Percentiles rank a stretch among this genome's conserved stretches.
Evolutionary conservation across 352 stramenopile genomes (phyloP).

Genomic region (Pythium scleroteichum): DNA sequence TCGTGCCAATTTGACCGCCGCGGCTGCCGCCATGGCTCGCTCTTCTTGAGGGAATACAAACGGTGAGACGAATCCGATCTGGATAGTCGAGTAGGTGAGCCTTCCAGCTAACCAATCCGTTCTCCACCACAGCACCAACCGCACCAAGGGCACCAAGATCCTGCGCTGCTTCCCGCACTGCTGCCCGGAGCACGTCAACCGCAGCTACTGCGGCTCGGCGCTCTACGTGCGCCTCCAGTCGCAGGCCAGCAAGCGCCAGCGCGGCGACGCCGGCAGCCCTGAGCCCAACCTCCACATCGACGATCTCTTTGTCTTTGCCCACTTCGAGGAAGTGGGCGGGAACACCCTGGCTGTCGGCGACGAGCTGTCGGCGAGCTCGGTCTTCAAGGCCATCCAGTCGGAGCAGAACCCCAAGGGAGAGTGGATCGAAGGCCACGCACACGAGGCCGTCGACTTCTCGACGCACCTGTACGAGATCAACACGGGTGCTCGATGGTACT

Average conservation of each 20-base stretch:
- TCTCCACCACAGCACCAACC: constrained; percentile 38
- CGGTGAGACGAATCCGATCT: constrained; percentile 34
- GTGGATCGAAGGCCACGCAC: constrained; percentile 53
- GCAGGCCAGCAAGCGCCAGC: constrained; percentile 1
- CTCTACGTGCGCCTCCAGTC: constrained; percentile 43
- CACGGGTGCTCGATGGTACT: constrained; percentile 58
- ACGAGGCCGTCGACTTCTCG: constrained; percentile 16
- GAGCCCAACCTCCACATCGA: constrained; percentile 7
- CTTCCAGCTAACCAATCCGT: neutral
- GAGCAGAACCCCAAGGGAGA: constrained; percentile 63
- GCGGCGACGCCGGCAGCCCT: neutral
- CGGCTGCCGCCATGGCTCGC: constrained; percentile 37
- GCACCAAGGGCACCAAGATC: constrained; percentile 63
- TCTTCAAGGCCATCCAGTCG: constrained; percentile 49
- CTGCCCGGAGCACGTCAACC: constrained; percentile 61
- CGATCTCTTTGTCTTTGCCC: constrained; percentile 40
- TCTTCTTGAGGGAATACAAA: constrained; percentile 66
- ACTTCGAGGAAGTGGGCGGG: constrained; percentile 51
- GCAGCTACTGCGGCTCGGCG: constrained; percentile 67
- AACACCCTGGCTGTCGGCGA: constrained; percentile 21
- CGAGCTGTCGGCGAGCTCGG: constrained; percentile 25
- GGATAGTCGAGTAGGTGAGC: constrained; percentile 4
- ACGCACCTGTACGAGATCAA: constrained; percentile 62
- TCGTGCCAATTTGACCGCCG: constrained; percentile 45
- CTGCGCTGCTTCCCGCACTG: constrained; percentile 75